Conservation (phyloP, 352 stramenopile genomes). For the Halophytophthora batemanensis region DNA sequence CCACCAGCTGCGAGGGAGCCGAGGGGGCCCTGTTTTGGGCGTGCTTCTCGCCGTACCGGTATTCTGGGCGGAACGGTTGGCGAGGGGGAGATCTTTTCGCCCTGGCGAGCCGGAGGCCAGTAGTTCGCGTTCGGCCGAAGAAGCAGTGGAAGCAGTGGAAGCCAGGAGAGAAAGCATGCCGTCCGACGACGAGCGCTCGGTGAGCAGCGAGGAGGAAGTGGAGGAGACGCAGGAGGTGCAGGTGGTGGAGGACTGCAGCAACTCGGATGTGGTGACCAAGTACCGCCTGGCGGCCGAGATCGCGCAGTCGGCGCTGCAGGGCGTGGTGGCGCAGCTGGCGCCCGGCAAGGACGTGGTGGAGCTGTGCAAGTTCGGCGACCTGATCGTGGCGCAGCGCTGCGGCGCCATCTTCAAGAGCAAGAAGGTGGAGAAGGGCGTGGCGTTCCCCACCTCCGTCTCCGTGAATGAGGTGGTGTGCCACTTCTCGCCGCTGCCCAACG, state of each 20-base stretch:
- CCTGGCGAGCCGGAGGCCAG: constrained; percentile 6
- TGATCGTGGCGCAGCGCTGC: constrained; percentile 79
- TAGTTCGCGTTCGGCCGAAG: too few relatives aligned
- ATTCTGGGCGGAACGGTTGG: constrained; percentile 8
- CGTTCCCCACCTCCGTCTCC: constrained; percentile 98
- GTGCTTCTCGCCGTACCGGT: too few relatives aligned
- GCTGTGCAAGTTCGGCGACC: constrained; percentile 92
- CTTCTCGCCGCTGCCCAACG: constrained; percentile 93
- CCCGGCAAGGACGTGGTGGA: constrained; percentile 95
- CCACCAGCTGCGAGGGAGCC: too few relatives aligned
- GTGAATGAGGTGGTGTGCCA: constrained; percentile 99
- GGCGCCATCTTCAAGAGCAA: constrained; percentile 96
- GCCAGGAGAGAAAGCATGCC: constrained; percentile 24
- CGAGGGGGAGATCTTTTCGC: not conserved
- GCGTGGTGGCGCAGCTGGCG: constrained; percentile 92
- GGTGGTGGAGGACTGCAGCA: constrained; percentile 81
- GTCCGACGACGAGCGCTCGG: constrained; percentile 35
- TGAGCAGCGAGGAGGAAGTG: constrained; percentile 74
- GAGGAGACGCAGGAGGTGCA: constrained; percentile 64
- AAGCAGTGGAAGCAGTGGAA: not conserved
- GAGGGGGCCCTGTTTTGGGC: too few relatives aligned
- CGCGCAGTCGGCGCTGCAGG: constrained; percentile 95
- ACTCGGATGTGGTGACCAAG: constrained; percentile 94
- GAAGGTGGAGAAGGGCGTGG: constrained; percentile 97
- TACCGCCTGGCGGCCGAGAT: constrained; percentile 99